Percentiles rank a stretch among this genome's conserved stretches.
phyloP scores from a whole-genome alignment of 176 grass and related monocot species.

The Panicum miliaceum region DNA sequence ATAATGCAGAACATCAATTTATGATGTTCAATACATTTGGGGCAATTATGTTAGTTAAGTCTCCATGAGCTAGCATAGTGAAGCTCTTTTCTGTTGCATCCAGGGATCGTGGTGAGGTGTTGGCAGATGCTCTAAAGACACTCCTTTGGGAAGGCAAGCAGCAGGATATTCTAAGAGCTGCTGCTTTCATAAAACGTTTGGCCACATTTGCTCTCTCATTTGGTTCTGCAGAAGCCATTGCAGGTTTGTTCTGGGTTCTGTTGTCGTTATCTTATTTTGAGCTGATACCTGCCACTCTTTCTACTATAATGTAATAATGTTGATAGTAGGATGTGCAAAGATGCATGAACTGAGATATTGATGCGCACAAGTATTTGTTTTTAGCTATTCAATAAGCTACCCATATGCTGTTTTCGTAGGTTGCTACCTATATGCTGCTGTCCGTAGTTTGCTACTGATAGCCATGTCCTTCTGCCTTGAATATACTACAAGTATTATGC shows the following conservation, averaged over 20 bases:
- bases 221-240: slow-evolving; percentile 80
- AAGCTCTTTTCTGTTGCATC: slow-evolving; percentile 22
- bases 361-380: not conserved
- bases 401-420: not conserved
- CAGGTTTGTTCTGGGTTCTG: slow-evolving; percentile 54
- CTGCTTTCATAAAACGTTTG: slow-evolving; percentile 93
- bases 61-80: slow-evolving; percentile 23
- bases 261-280: slow-evolving; percentile 17
- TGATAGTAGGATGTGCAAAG: slow-evolving; percentile 13
- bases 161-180: slow-evolving; percentile 89
- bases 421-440: too few relatives aligned
- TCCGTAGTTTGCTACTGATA: not conserved
- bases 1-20: not conserved
- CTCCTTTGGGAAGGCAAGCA: slow-evolving; percentile 94
- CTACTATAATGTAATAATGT: not conserved
- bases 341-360: not conserved
- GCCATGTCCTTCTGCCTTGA: not conserved
- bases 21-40: slow-evolving; percentile 5
- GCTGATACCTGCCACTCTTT: slow-evolving; percentile 16
- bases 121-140: slow-evolving; percentile 88
- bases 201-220: slow-evolving; percentile 87
- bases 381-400: not conserved
- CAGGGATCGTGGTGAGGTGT: slow-evolving; percentile 83
- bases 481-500: not conserved
- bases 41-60: not conserved